Evolutionary conservation across 805 yeast genomes (phyloP).

Genomic region (Lachancea waltii): DNA sequence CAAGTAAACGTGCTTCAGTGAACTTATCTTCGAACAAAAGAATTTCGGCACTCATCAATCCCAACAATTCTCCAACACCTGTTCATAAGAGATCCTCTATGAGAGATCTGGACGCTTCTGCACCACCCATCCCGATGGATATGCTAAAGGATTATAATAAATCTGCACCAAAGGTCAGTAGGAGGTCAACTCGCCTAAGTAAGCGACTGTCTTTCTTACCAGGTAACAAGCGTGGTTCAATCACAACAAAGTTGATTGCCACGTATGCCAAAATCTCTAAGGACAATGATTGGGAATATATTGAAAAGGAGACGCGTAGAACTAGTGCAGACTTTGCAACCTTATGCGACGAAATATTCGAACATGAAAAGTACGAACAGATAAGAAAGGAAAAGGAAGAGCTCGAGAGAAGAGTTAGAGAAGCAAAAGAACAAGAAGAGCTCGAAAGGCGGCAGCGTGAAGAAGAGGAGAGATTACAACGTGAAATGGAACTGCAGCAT

Average conservation of each 20-base stretch:
- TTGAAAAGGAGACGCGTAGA: constrained; percentile 67
- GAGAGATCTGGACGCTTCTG: constrained; percentile 16
- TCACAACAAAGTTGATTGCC: constrained; percentile 62
- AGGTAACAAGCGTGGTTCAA: constrained; percentile 53
- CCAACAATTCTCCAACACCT: constrained; percentile 29
- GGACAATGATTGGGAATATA: constrained; percentile 57
- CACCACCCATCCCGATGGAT: constrained; percentile 26
- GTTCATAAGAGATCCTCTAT: constrained; percentile 23
- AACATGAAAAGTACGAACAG: constrained; percentile 60
- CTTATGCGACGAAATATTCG: constrained; percentile 69
- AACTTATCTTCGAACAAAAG: constrained; percentile 26
- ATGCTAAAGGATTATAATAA: constrained; percentile 19
- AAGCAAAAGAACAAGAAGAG: constrained; percentile 42
- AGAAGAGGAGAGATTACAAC: constrained; percentile 21
- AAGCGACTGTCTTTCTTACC: constrained; percentile 36
- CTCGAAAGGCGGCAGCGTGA: constrained; percentile 30
- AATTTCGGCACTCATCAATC: constrained; percentile 17
- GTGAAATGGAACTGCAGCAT: constrained; percentile 19
- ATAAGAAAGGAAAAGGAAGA: constrained; percentile 45
- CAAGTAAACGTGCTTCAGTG: constrained; percentile 22
- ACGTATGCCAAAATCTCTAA: constrained; percentile 69
- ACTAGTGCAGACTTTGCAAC: constrained; percentile 75
- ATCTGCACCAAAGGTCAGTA: constrained; percentile 6
- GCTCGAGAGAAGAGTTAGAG: constrained; percentile 38
- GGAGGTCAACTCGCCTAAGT: constrained; percentile 25